A percentile compares a stretch with the other conserved stretches of the same genome.
Conservation (phyloP, 1,284 basidiomycete species). For the Coriolopsis trogii region DNA sequence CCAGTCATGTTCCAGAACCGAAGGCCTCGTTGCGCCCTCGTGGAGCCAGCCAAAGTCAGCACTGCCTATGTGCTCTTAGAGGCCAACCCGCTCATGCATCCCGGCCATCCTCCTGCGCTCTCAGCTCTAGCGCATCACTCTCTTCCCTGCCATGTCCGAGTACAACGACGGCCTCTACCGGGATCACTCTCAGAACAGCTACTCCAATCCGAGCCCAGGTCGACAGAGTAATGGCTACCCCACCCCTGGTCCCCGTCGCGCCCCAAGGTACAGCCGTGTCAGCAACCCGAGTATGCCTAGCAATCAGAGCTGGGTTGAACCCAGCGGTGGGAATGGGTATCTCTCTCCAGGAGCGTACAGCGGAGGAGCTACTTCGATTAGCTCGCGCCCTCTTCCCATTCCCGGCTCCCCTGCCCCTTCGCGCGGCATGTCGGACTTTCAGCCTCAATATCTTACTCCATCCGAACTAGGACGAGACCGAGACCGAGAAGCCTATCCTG, state of each 20-base stretch:
- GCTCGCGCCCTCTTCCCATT: slow-evolving; percentile 13
- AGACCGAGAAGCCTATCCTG: slow-evolving; percentile 2
- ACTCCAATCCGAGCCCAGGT: slow-evolving; percentile 17
- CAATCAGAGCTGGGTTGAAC: slow-evolving; percentile 27
- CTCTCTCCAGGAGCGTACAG: slow-evolving; percentile 13
- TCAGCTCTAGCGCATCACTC: slow-evolving; percentile 10
- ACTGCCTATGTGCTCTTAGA: slow-evolving; percentile 6
- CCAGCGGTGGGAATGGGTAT: slow-evolving; percentile 15
- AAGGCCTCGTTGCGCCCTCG: slow-evolving; percentile 26
- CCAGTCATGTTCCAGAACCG: background rate
- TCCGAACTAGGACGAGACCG: slow-evolving; percentile 11
- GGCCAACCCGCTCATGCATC: background rate
- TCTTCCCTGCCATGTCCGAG: slow-evolving; percentile 20
- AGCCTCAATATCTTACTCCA: slow-evolving; percentile 9
- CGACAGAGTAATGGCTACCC: slow-evolving; percentile 14
- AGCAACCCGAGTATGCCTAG: too few species aligned
- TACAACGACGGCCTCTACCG: slow-evolving; percentile 15
- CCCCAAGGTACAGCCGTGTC: slow-evolving; percentile 19
- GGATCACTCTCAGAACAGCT: slow-evolving; percentile 17
- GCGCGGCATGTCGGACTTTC: slow-evolving; percentile 13
- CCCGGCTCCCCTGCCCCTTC: slow-evolving; percentile 20
- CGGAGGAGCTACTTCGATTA: too few species aligned
- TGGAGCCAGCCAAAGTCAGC: slow-evolving; percentile 4
- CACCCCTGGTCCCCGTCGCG: background rate
- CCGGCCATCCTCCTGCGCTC: too few species aligned